These are phyloP conservation scores for Cordyceps pruinosa DNA, from an alignment of 2,329 filamentous ascomycete genomes.

Conservation along the genomic window DNA sequence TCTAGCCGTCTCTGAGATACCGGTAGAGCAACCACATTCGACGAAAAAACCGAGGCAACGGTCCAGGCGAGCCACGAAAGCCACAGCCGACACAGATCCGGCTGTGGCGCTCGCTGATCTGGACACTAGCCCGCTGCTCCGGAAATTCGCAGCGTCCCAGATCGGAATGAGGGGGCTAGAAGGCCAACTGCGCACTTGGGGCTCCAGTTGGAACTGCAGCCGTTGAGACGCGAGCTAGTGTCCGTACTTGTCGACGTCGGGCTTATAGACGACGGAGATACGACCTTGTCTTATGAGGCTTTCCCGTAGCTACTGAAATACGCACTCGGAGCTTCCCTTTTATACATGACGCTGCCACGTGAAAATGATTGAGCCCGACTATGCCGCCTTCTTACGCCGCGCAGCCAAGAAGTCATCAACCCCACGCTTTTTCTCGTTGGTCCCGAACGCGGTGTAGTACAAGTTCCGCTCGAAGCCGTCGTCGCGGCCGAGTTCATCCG, in stretches of 20 bases:
- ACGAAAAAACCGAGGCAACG: constrained; percentile 1
- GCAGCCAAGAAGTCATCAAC: constrained; percentile 6
- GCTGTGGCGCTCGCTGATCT: constrained; percentile 21
- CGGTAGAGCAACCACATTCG: background rate
- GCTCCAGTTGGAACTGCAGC: constrained; percentile 16
- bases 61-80: constrained; percentile 1
- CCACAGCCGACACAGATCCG: constrained; percentile 18
- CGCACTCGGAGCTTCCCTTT: background rate
- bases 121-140: constrained; percentile 16
- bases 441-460: constrained; percentile 8
- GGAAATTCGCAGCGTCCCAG: constrained; percentile 6
- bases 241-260: background rate
- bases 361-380: background rate
- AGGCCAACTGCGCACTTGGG: constrained; percentile 17
- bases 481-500: constrained; percentile 9
- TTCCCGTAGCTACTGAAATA: background rate
- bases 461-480: constrained; percentile 7
- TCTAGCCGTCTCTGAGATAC: constrained; percentile 4
- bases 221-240: constrained; percentile 1
- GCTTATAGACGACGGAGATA: background rate
- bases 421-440: constrained; percentile 1
- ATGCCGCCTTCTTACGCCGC: constrained; percentile 3
- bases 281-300: background rate
- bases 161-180: background rate
- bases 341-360: background rate